Evolutionary conservation across 2,329 filamentous ascomycete genomes (phyloP).

Genomic region (Shiraia sp.): DNA sequence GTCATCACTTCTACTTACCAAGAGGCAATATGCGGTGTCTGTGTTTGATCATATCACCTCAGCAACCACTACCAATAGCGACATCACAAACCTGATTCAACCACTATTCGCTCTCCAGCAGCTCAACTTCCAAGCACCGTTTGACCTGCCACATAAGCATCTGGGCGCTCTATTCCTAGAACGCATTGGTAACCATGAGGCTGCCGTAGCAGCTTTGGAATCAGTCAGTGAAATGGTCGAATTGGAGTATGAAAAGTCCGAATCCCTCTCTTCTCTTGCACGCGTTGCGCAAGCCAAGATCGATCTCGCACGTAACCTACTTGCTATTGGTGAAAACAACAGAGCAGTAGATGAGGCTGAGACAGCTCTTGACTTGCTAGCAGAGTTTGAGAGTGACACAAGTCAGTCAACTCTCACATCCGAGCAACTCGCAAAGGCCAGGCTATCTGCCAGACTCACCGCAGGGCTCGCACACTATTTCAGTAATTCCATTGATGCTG

Average conservation of each 20-base stretch:
- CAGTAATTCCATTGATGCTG: constrained; percentile 64
- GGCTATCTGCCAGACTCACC: constrained; percentile 83
- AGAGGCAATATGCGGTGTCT: constrained; percentile 77
- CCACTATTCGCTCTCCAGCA: constrained; percentile 89
- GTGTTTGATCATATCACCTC: constrained; percentile 80
- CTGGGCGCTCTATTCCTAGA: constrained; percentile 81
- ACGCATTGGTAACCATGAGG: constrained; percentile 69
- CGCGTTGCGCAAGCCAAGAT: constrained; percentile 82
- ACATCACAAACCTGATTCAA: constrained; percentile 70
- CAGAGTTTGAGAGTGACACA: constrained; percentile 61
- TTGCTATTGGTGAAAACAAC: constrained; percentile 68
- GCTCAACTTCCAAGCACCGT: constrained; percentile 70
- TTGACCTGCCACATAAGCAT: constrained; percentile 74
- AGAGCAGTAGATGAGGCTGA: constrained; percentile 79
- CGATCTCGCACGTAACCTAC: constrained; percentile 81
- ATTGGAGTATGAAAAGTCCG: constrained; percentile 79
- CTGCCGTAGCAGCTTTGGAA: constrained; percentile 67
- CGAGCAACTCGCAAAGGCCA: constrained; percentile 69
- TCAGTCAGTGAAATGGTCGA: constrained; percentile 72
- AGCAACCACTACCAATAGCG: constrained; percentile 54
- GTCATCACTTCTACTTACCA: constrained; percentile 71
- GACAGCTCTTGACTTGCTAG: constrained; percentile 75
- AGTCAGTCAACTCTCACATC: constrained; percentile 59
- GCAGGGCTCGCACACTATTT: constrained; percentile 83
- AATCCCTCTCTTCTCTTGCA: constrained; percentile 73